Evolutionary conservation across 371 early-diverging fungal species (phyloP).

Genomic region (Lichtheimia hyalospora): DNA sequence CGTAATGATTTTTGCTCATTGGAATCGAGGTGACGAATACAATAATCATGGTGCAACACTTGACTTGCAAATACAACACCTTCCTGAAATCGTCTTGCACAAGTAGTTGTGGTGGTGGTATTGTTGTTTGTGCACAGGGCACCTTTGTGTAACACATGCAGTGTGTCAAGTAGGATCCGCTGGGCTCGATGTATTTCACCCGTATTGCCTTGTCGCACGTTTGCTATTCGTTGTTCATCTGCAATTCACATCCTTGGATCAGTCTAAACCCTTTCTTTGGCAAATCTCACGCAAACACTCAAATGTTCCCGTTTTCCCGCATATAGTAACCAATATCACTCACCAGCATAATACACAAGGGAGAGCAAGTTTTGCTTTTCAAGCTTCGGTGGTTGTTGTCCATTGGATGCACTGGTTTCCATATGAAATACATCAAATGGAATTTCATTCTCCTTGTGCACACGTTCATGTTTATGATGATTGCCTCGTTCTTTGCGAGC

Average conservation of each 20-base stretch:
- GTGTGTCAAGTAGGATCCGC: constrained; percentile 25
- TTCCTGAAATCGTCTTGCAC: constrained; percentile 17
- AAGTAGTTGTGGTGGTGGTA: neutral
- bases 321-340: no score
- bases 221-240: constrained; percentile 28
- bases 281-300: neutral
- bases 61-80: constrained; percentile 31
- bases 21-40: constrained; percentile 21
- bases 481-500: neutral
- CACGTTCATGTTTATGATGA: no score
- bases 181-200: constrained; percentile 27
- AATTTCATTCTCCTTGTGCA: no score
- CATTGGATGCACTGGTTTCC: constrained; percentile 10
- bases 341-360: constrained; percentile 31
- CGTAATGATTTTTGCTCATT: constrained; percentile 5
- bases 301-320: constrained; percentile 1
- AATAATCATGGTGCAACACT: constrained; percentile 16
- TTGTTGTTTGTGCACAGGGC: neutral
- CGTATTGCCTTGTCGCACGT: constrained; percentile 5
- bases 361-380: constrained; percentile 20
- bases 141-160: constrained; percentile 21
- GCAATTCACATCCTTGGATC: neutral
- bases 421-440: constrained; percentile 12
- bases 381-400: constrained; percentile 9
- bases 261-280: neutral